Percentiles rank a stretch among this genome's conserved stretches.
phyloP scores from a whole-genome alignment of 2,329 filamentous ascomycete genomes.

The Coniochaeta prunicola region DNA sequence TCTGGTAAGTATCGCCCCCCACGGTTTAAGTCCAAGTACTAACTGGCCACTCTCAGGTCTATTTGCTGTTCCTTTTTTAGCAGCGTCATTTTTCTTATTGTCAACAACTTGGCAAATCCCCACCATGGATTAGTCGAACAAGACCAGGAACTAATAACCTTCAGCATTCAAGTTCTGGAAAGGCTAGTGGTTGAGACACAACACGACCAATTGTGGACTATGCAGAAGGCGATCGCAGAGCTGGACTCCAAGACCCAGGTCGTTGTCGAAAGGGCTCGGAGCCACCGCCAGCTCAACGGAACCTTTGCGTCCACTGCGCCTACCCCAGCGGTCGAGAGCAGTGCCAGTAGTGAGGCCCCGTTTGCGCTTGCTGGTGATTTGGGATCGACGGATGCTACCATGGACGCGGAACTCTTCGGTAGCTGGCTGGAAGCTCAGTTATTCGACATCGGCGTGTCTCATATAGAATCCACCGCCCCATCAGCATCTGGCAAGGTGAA shows the following conservation, averaged over 20 bases:
- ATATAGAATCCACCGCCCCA: neutral
- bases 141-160: constrained; percentile 20
- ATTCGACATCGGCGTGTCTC: neutral
- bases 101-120: constrained; percentile 23
- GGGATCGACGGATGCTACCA: neutral
- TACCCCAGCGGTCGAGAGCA: neutral
- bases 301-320: neutral
- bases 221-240: neutral
- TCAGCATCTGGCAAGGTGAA: neutral
- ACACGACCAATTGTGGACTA: neutral
- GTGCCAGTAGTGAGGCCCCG: neutral
- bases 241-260: neutral
- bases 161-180: constrained; percentile 20
- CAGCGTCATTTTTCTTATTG: constrained; percentile 24
- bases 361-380: neutral
- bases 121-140: constrained; percentile 14
- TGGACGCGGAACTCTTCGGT: neutral
- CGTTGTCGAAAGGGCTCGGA: neutral
- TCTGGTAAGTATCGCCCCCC: constrained; percentile 16
- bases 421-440: neutral
- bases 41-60: constrained; percentile 13
- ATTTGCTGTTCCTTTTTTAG: constrained; percentile 26
- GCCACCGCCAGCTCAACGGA: neutral
- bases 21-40: constrained; percentile 21
- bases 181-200: constrained; percentile 6